Percentiles rank a stretch among this genome's conserved stretches.
Conservation (phyloP, 768 basidiomycete genomes). For the Sutorius australiensis region DNA sequence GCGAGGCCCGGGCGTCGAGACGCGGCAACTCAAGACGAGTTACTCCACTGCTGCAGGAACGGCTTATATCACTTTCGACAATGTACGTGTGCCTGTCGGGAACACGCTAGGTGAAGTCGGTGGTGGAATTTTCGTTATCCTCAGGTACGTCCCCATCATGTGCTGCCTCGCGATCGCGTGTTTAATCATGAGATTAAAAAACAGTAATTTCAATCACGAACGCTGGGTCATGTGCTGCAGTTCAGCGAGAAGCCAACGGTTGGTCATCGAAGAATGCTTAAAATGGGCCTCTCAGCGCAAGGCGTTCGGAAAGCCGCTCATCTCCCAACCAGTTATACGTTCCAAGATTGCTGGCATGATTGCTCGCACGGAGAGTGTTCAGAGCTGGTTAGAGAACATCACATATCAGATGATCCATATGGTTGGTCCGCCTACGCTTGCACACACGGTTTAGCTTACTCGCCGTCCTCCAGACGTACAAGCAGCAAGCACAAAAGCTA, state of each 20-base stretch:
- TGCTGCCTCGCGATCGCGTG: background rate
- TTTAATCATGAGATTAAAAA: conserved; percentile 11
- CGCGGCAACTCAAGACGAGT: conserved; percentile 71
- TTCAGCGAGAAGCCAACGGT: conserved; percentile 67
- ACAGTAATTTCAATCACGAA: conserved; percentile 90
- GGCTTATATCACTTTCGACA: conserved; percentile 75
- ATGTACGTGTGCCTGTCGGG: conserved; percentile 81
- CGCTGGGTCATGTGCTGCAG: conserved; percentile 88
- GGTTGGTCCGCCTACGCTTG: conserved; percentile 34
- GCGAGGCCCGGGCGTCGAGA: conserved; percentile 60
- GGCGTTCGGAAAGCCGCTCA: conserved; percentile 86
- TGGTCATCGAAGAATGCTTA: conserved; percentile 75
- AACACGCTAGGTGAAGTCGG: conserved; percentile 72
- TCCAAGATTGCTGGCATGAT: conserved; percentile 89
- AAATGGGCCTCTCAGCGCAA: conserved; percentile 90
- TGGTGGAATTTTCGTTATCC: conserved; percentile 59
- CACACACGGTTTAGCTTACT: background rate
- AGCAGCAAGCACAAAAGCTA: conserved; percentile 66
- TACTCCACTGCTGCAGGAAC: conserved; percentile 90
- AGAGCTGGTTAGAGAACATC: conserved; percentile 83
- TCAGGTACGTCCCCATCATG: conserved; percentile 36
- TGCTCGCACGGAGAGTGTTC: conserved; percentile 72
- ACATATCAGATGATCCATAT: conserved; percentile 88
- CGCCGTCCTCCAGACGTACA: conserved; percentile 46
- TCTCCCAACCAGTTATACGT: conserved; percentile 82